Evolutionary conservation across 1,284 basidiomycete genomes (phyloP).

Genomic region (Wolfiporia cocos): DNA sequence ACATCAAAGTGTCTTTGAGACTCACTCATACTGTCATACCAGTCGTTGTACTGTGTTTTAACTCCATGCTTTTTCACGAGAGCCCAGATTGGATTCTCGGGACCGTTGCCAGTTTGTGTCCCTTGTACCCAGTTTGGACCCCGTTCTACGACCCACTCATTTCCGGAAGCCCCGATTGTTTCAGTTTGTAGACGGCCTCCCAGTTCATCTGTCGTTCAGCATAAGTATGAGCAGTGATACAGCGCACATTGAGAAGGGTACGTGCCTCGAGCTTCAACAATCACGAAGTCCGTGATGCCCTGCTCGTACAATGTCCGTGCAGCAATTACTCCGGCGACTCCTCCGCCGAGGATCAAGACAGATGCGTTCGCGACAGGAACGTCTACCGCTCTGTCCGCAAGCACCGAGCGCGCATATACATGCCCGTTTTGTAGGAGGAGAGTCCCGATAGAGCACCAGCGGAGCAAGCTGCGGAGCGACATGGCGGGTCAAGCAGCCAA

Average conservation of each 20-base stretch:
- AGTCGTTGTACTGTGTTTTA: constrained; percentile 39
- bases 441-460: not conserved
- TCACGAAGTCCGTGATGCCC: constrained; percentile 49
- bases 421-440: not conserved
- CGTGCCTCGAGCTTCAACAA: constrained; percentile 46
- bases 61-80: constrained; percentile 50
- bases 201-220: constrained; percentile 29
- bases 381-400: not conserved
- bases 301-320: constrained; percentile 51
- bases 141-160: constrained; percentile 39
- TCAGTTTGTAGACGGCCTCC: constrained; percentile 51
- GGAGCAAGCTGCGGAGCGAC: too few relatives aligned
- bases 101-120: constrained; percentile 30
- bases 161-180: constrained; percentile 32
- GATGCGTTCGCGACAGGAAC: constrained; percentile 13
- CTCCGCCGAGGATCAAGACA: constrained; percentile 53
- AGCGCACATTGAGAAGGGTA: not conserved
- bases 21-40: constrained; percentile 30
- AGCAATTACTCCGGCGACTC: constrained; percentile 59
- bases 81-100: constrained; percentile 50
- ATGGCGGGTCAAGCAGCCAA: too few relatives aligned
- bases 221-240: not conserved
- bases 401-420: not conserved
- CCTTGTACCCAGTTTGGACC: constrained; percentile 69
- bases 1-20: too few relatives aligned